Conservation (phyloP, 2,329 filamentous ascomycete species). For the Truncatella angustata region DNA sequence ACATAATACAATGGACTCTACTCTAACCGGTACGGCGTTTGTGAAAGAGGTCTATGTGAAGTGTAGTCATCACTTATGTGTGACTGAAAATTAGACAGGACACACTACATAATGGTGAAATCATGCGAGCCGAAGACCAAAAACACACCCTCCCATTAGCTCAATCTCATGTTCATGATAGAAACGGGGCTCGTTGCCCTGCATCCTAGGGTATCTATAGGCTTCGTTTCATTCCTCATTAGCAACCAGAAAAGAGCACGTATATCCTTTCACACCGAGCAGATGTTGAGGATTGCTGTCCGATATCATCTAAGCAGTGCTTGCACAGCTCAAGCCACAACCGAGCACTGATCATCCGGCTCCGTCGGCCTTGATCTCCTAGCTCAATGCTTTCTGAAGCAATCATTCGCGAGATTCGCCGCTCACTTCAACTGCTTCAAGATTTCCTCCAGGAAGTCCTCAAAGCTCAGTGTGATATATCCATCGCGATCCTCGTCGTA, state of each 20-base stretch:
- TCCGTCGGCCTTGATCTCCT: neutral
- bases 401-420: neutral
- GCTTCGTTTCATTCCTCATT: neutral
- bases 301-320: no score
- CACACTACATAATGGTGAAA: no score
- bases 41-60: no score
- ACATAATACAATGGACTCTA: no score
- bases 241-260: neutral
- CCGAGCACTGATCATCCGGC: neutral
- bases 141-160: no score
- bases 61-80: no score
- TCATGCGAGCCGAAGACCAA: no score
- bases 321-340: no score
- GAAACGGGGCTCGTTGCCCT: neutral
- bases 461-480: conserved; percentile 80
- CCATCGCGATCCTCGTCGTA: conserved; percentile 97
- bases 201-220: conserved; percentile 5
- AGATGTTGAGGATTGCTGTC: no score
- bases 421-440: conserved; percentile 57
- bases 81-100: no score
- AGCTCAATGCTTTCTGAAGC: neutral
- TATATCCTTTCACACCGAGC: no score
- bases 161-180: neutral
- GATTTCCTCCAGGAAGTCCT: conserved; percentile 74
- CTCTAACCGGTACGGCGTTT: no score